Evolutionary conservation across 495 filamentous ascomycete species (phyloP).

Genomic region (Sphaerosporella brunnea): DNA sequence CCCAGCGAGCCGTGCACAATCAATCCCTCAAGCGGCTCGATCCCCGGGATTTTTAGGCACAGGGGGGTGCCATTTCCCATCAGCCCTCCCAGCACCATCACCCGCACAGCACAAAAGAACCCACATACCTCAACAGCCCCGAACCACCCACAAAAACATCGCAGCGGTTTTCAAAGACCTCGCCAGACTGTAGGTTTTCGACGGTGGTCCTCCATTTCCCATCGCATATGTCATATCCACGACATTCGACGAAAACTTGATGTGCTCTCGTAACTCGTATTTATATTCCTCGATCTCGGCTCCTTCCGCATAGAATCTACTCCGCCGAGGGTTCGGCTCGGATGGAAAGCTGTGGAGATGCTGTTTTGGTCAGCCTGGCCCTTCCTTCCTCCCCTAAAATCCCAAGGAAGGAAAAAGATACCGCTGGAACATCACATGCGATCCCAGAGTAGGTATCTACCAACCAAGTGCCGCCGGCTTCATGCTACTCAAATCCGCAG

Average conservation of each 20-base stretch:
- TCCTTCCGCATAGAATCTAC: not conserved
- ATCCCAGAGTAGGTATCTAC: conserved; percentile 56
- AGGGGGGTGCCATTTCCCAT: no score
- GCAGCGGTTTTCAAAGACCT: not conserved
- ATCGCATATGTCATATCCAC: not conserved
- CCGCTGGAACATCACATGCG: not conserved
- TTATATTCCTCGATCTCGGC: conserved; percentile 1
- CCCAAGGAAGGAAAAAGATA: not conserved
- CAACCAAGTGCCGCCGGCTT: conserved; percentile 52
- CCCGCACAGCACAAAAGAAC: no score
- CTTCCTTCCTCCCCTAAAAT: not conserved
- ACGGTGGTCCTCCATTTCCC: not conserved
- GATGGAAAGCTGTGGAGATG: not conserved
- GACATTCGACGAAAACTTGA: not conserved
- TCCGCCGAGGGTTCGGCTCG: not conserved
- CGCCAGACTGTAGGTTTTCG: not conserved
- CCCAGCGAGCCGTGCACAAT: conserved; percentile 44
- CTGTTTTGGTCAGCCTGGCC: not conserved
- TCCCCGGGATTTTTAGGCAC: conserved; percentile 36
- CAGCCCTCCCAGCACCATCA: no score
- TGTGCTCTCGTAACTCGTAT: not conserved
- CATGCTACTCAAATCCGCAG: not conserved
- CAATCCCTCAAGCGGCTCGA: conserved; percentile 33
- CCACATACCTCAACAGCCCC: not conserved
- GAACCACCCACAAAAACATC: not conserved